Percentiles rank a stretch among this genome's conserved stretches.
Conservation (phyloP, 2,329 filamentous ascomycete genomes). For the Trichoderma endophyticum region DNA sequence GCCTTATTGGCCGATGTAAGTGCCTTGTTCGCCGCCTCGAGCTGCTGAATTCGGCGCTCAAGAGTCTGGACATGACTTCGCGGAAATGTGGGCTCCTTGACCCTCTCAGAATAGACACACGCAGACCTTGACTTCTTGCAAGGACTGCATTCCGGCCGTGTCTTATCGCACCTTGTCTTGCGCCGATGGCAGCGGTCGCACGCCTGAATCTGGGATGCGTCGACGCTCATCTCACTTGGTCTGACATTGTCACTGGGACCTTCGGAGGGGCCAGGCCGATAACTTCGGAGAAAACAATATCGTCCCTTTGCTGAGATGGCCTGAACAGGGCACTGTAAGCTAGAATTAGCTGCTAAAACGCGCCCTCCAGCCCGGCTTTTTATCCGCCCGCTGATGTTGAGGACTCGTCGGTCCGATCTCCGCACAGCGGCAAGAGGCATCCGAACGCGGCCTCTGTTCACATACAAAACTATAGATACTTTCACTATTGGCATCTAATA, state of each 20-base stretch:
- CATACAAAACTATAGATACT: background rate
- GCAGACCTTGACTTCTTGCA: constrained; percentile 34
- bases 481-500: background rate
- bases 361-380: background rate
- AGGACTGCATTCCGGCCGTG: constrained; percentile 34
- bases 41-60: constrained; percentile 33
- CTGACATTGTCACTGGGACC: background rate
- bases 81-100: constrained; percentile 30
- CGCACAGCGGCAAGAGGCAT: background rate
- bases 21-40: constrained; percentile 31
- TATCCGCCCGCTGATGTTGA: background rate
- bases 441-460: background rate
- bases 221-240: background rate
- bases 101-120: constrained; percentile 33
- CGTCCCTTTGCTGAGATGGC: background rate
- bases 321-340: background rate
- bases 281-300: background rate
- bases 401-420: background rate
- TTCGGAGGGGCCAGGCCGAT: background rate
- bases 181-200: constrained; percentile 41
- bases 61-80: constrained; percentile 35
- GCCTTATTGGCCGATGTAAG: constrained; percentile 22
- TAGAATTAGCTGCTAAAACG: background rate
- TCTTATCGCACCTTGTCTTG: constrained; percentile 41
- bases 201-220: constrained; percentile 23